Evolutionary conservation across 805 yeast genomes (phyloP), one percentile per base, ranked within the genome.

Genomic region (Wickerhamiella shivajii): DNA sequence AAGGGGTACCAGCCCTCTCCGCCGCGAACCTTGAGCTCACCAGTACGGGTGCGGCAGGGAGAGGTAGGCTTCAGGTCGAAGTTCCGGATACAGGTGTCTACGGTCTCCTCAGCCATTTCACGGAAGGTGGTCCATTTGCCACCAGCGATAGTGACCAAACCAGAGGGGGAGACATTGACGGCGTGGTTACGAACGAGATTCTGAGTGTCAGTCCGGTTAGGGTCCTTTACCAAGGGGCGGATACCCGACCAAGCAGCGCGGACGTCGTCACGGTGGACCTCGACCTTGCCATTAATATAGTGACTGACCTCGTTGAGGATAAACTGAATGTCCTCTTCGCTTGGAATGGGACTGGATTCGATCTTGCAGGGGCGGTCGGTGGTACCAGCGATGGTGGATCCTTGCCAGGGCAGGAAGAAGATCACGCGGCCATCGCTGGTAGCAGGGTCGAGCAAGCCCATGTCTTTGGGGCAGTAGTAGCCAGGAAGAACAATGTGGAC

Each of bases 101-200:
- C 74, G 28, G 94, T 80, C 61, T 87, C 94, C 61, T 85, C 75
- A 15, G 96, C 94, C 96, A 85, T 85, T 63, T 83, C 93, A 63
- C 96, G 71, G 64, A 85, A 87, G 23, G 97, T 85, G 34, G 97
- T 85, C 97, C 97, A 85, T 62, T 85, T 85, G 56, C 97, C 97
- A 50, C 96, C 97, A 13, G 93, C 76, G 44, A 85, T 78, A 24
- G 97, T 85, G 24, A 85, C 65, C 45, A 85, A 67, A 17, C 87
- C 90, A 36, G 77, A 66, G 38, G 66, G 72, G 21, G 92, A 69
- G 19, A 71, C 65, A 49, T 77, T 68, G 35, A 85, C 67, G 47
- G 85, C 64, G 58, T 85, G 97, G 45, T 80, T 77, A 62, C 97
- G 76, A 27, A 85, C 97, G 44, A 85, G 65, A 34, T 84, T 85